Conservation (phyloP, 2,329 filamentous ascomycete species). For the Clonostachys rhizophaga region DNA sequence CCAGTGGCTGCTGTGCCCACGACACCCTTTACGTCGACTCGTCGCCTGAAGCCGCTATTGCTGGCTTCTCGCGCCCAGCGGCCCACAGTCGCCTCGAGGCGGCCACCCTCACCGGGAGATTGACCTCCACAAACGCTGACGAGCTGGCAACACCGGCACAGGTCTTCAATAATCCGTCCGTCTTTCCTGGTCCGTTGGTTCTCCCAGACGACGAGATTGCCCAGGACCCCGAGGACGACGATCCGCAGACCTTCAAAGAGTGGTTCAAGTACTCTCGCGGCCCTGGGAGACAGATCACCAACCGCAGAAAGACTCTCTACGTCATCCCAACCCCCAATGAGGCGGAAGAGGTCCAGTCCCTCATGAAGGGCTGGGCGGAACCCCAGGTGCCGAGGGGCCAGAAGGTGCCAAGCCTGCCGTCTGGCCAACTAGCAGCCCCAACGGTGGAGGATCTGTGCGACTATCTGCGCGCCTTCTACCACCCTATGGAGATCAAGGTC, state of each 20-base stretch:
- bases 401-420: background rate
- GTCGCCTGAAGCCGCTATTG: background rate
- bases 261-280: constrained; percentile 27
- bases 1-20: background rate
- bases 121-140: constrained; percentile 4
- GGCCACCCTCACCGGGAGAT: constrained; percentile 16
- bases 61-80: constrained; percentile 18
- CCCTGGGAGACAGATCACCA: constrained; percentile 25
- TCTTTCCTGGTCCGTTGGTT: constrained; percentile 55
- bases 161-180: constrained; percentile 10
- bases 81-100: constrained; percentile 20
- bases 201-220: constrained; percentile 56
- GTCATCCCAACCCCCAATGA: constrained; percentile 40
- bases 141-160: constrained; percentile 5
- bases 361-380: constrained; percentile 36
- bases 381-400: constrained; percentile 11
- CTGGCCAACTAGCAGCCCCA: constrained; percentile 9
- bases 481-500: constrained; percentile 43
- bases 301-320: constrained; percentile 44
- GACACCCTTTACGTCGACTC: background rate
- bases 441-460: constrained; percentile 17
- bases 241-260: constrained; percentile 44
- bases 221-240: constrained; percentile 38
- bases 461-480: constrained; percentile 43
- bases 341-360: constrained; percentile 15